A percentile compares a stretch with the other conserved stretches of the same genome.
These are phyloP conservation scores for Collariella sp. DNA, from an alignment of 495 filamentous ascomycete species.

Conservation along the genomic window DNA sequence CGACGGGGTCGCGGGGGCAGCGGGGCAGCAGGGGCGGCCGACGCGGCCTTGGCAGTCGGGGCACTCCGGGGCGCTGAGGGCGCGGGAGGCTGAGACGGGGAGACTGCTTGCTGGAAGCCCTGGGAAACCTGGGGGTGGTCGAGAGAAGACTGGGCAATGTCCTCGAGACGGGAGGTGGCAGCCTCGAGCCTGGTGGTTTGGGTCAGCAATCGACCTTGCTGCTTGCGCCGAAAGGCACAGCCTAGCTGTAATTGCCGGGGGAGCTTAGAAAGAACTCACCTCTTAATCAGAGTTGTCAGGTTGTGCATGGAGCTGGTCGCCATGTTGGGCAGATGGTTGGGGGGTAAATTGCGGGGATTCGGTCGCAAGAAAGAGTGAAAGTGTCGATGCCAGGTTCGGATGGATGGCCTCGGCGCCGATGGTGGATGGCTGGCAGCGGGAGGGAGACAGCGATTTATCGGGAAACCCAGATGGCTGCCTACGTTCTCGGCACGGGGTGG, in stretches of 20 bases:
- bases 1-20: too few relatives aligned
- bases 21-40: too few relatives aligned
- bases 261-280: constrained; percentile 46
- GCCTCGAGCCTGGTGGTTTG: constrained; percentile 77
- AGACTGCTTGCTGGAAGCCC: constrained; percentile 28
- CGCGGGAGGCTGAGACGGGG: constrained; percentile 23
- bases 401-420: too few relatives aligned
- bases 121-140: constrained; percentile 45
- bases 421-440: too few relatives aligned
- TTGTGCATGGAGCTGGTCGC: constrained; percentile 75
- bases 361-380: neutral
- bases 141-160: constrained; percentile 72
- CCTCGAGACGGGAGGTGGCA: constrained; percentile 90
- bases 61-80: constrained; percentile 19
- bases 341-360: neutral
- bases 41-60: constrained; percentile 11
- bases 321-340: constrained; percentile 30
- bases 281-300: constrained; percentile 93
- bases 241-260: neutral
- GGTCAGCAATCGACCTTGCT: constrained; percentile 15
- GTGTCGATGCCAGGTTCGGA: too few relatives aligned
- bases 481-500: too few relatives aligned
- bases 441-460: too few relatives aligned
- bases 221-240: neutral
- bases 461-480: too few relatives aligned